These are phyloP conservation scores for Flaveria robusta DNA, from an alignment of 129 eudicot species.

Conservation along the genomic window DNA sequence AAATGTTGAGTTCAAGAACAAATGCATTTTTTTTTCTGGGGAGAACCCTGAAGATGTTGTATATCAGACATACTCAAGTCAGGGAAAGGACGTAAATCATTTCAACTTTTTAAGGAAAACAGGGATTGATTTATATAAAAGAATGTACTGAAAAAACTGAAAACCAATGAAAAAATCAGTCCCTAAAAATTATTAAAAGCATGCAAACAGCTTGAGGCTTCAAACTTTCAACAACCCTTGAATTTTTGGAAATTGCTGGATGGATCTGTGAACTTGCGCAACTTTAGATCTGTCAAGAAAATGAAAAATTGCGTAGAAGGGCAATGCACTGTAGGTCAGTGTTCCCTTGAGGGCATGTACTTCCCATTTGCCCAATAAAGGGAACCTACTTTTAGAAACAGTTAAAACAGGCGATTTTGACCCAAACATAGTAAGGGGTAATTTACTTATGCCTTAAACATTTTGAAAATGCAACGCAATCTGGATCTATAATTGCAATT, in stretches of 20 bases:
- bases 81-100: too few relatives aligned
- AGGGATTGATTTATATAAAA: not conserved
- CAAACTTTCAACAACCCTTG: not conserved
- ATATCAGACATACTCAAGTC: not conserved
- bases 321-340: not conserved
- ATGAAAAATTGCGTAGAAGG: not conserved
- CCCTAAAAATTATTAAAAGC: not conserved
- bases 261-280: not conserved
- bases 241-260: not conserved
- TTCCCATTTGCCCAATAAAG: not conserved
- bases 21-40: not conserved
- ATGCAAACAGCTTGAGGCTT: not conserved
- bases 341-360: not conserved
- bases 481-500: conserved; percentile 6
- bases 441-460: not conserved
- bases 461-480: not conserved
- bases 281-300: not conserved
- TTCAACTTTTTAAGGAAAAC: not conserved
- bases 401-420: not conserved
- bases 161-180: not conserved
- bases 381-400: not conserved
- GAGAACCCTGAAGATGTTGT: not conserved
- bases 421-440: not conserved
- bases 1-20: not conserved
- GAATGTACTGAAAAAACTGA: conserved; percentile 11